These are phyloP conservation scores for Acacia acuminata DNA, from an alignment of 306 rosid genomes.

Conservation along the genomic window DNA sequence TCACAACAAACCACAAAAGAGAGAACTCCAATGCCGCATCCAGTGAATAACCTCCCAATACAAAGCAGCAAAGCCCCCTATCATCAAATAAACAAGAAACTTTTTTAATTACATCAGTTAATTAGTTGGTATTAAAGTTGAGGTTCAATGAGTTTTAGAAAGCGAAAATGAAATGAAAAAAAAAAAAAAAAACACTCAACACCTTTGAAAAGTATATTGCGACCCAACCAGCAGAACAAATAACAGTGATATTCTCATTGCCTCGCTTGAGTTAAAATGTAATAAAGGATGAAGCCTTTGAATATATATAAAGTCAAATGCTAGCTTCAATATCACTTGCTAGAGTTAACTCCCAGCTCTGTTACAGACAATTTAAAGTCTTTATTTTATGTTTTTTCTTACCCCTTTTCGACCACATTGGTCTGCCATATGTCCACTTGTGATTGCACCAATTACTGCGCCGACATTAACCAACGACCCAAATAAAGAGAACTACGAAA, in stretches of 20 bases:
- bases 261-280: neutral
- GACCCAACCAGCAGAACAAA: neutral
- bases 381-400: neutral
- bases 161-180: neutral
- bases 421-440: slow-evolving; percentile 4
- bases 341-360: neutral
- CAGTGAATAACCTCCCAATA: neutral
- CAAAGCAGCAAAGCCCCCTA: neutral
- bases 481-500: slow-evolving; percentile 9
- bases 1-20: slow-evolving; percentile 3
- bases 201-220: slow-evolving; percentile 14
- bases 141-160: neutral
- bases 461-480: slow-evolving; percentile 2
- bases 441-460: neutral
- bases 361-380: neutral
- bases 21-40: slow-evolving; percentile 12
- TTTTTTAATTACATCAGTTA: neutral
- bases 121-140: neutral
- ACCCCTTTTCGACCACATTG: slow-evolving; percentile 12
- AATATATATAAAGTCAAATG: neutral
- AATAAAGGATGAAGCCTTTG: too few species aligned
- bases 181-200: neutral
- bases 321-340: neutral
- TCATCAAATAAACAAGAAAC: neutral
- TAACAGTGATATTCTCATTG: slow-evolving; percentile 6